Evolutionary conservation across 1,284 basidiomycete species (phyloP), one percentile per base, ranked within the genome.

Genomic region (Anthracocystis walkeri): DNA sequence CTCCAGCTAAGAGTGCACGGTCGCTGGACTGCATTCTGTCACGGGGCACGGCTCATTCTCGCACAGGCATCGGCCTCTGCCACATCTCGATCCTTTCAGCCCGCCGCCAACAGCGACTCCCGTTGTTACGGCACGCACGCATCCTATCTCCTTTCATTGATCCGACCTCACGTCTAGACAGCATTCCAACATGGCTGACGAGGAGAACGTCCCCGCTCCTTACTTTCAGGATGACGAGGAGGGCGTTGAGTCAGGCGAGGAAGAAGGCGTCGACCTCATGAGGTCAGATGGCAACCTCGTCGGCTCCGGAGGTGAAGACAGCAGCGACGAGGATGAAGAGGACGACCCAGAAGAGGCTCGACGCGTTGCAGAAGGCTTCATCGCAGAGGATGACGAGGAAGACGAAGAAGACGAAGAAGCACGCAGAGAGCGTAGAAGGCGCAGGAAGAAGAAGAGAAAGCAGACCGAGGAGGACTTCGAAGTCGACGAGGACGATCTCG

Each of bases 401-500:
- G 81, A 80, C 10, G 82, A 81, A 20, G 69, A 77, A 18, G 72
- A 77, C 45, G 89, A 90, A 16, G 90, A 89, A 14, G 89, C 90
- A 23, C 89, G 90, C 80, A 93, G 91, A 86, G 89, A 89, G 83
- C 89, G 90, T 21, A 77, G 72, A 45, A 71, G 75, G 51, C 74
- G 72, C 40, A 73, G 66, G 40, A 78, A 70, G 67, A 77, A 70
- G 50, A 77, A 78, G 62, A 74, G 74, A 68, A 71, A 78, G 65
- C 65, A 79, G 57, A 67, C 65, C 46, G 73, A 85, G 65, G 86
- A 91, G 29, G 90, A 91, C 65, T 92, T 87, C 33, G 87, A 88
- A n/a, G 87, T 97, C 48, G 95, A 97, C 77, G 96, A 98, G 59
- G 97, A 99, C 82, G 97, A 99, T 83, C 87, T 99, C 58, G 95